These are phyloP conservation scores for Tetraselmis striata DNA, from an alignment of 139 green algal genomes.

Conservation along the genomic window DNA sequence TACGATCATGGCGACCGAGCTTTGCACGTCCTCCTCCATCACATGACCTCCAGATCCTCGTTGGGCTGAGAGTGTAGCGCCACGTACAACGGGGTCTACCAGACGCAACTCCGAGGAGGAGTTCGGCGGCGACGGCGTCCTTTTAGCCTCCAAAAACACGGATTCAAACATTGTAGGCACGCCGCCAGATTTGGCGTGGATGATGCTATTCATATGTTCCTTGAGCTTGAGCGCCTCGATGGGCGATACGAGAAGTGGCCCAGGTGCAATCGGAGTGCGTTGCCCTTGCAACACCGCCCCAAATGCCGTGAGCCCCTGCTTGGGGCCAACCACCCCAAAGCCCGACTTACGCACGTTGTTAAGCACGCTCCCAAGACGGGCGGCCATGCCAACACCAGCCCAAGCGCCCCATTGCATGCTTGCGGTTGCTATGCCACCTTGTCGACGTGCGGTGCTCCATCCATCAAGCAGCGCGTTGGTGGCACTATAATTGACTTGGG, in stretches of 20 bases:
- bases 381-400: slow-evolving; percentile 54
- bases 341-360: slow-evolving; percentile 46
- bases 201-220: not conserved
- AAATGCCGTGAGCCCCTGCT: slow-evolving; percentile 47
- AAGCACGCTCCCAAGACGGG: slow-evolving; percentile 30
- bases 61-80: no score
- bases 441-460: not conserved
- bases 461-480: slow-evolving; percentile 44
- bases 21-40: no score
- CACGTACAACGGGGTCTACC: not conserved
- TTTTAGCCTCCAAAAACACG: no score
- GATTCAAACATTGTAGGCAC: not conserved
- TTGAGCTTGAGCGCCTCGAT: not conserved
- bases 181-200: not conserved
- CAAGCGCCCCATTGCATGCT: slow-evolving; percentile 77
- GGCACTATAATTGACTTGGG: slow-evolving; percentile 43
- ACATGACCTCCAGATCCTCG: no score
- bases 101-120: no score
- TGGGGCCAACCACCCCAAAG: slow-evolving; percentile 43
- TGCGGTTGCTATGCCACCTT: slow-evolving; percentile 13
- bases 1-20: no score
- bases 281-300: slow-evolving; percentile 2
- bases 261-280: not conserved
- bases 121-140: no score
- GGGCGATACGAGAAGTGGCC: not conserved